phyloP scores from a whole-genome alignment of 2,329 filamentous ascomycete species.

The Alternaria novae-zelandiae region DNA sequence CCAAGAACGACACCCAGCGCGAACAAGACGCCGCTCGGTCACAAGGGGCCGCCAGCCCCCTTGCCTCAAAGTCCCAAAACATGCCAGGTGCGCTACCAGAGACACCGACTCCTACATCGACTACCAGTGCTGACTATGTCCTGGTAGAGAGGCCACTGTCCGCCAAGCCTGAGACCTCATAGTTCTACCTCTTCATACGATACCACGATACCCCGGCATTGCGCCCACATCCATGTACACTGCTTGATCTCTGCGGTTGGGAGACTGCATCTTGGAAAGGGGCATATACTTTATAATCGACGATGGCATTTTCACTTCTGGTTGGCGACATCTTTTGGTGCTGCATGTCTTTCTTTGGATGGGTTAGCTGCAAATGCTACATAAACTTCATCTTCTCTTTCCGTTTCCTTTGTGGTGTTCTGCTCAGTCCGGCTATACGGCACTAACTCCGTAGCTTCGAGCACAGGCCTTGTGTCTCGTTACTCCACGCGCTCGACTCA shows the following conservation, averaged over 20 bases:
- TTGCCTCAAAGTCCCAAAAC: constrained; percentile 22
- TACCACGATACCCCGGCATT: constrained; percentile 19
- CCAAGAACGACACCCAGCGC: constrained; percentile 39
- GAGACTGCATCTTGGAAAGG: constrained; percentile 9
- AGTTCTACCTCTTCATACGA: constrained; percentile 8
- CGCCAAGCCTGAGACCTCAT: constrained; percentile 25
- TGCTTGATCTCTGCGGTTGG: constrained; percentile 1
- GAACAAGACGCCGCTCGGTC: constrained; percentile 28
- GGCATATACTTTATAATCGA: constrained; percentile 12
- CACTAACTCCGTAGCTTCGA: constrained; percentile 10
- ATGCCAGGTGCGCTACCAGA: constrained; percentile 43
- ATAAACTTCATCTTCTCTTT: not conserved
- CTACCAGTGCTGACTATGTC: constrained; percentile 46
- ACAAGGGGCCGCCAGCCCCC: constrained; percentile 41
- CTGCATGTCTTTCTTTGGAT: constrained; percentile 9
- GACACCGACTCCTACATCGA: constrained; percentile 38
- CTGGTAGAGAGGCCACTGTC: constrained; percentile 43
- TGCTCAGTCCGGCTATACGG: not conserved
- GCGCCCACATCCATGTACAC: constrained; percentile 8
- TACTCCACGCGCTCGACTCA: constrained; percentile 3
- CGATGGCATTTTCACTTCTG: constrained; percentile 4
- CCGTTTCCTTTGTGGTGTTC: not conserved
- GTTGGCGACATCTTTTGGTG: not conserved
- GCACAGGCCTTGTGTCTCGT: constrained; percentile 14
- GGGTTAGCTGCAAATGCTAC: constrained; percentile 14